Base-by-base conservation (phyloP, 306 rosid species). In the Psophocarpus tetragonolobus region DNA sequence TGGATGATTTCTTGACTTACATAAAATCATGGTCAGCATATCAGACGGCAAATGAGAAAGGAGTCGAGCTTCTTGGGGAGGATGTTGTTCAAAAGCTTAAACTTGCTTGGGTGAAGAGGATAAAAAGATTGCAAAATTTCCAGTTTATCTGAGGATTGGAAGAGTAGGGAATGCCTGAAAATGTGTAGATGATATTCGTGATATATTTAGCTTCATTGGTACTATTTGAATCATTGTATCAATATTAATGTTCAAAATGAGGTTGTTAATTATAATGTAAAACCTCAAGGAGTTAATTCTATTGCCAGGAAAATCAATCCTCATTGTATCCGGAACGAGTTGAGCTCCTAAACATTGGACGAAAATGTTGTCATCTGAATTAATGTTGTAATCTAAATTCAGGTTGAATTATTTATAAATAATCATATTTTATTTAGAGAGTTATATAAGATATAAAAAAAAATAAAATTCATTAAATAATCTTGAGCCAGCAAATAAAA, bases 1-100 rank as follows among this genome's bases (percentile, higher is more conserved):
- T 15, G 0, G 91, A 89, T 27, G 86, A 78, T n/a, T 85, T 77
- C 48, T 79, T 90, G 39, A 85, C 71, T 0, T 90, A 85, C 7
- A 5, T 91, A 44, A 85, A 84, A 81, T 91, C 97, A 1, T 54
- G 87, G 87, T 94, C 98, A 12, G 90, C 94, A 1, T 94, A 91
- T 79, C 92, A 91, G 68, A 85, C 86, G 2, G 94, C 97, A 0
- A 94, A 74, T 74, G 89, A 84, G 5, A 84, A 81, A 42, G 96
- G 94, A 4, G 84, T 91, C 78, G 98, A 91, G 85, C 88, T 87
- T 71, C 74, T 91, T 74, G 68, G 68, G 1, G 79, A 77, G 6
- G 90, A 75, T 64, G 80, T 88, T 12, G 20, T 87, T 60, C 80
- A 85, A 77, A 82, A 80, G 12, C 79, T 91, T 54, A 74, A 71